Evolutionary conservation across 208 protist species (phyloP).

Genomic region (Crithidia expoeki): DNA sequence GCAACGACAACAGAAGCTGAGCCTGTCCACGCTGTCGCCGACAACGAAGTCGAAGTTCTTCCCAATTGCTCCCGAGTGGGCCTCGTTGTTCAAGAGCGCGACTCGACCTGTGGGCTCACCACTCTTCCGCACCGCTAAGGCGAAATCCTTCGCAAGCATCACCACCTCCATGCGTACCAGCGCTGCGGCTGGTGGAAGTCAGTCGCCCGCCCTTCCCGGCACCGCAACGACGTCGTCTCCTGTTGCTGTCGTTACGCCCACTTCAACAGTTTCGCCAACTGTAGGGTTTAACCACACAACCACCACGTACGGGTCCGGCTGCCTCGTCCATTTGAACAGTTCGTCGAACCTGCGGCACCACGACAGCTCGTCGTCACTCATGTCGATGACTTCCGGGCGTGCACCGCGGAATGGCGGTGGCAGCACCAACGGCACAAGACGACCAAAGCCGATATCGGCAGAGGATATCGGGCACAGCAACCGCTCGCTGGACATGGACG

Average conservation of each 20-base stretch:
- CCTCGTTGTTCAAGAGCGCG: slow-evolving; percentile 41
- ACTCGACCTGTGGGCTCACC: slow-evolving; percentile 22
- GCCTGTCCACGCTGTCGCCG: not conserved
- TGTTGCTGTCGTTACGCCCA: slow-evolving; percentile 8
- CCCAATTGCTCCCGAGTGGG: slow-evolving; percentile 32
- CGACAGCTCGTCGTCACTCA: slow-evolving; percentile 36
- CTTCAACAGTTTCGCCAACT: slow-evolving; percentile 11
- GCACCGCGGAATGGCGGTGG: slow-evolving; percentile 11
- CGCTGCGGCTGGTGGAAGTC: not conserved
- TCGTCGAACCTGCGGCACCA: slow-evolving; percentile 26
- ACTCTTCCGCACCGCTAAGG: slow-evolving; percentile 29
- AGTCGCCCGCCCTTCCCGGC: not conserved
- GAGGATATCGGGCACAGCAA: slow-evolving; percentile 78
- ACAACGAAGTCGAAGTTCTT: not conserved
- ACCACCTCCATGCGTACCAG: not conserved
- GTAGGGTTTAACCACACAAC: not conserved
- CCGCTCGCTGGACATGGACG: slow-evolving; percentile 74
- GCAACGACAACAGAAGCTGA: not conserved
- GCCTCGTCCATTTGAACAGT: slow-evolving; percentile 7
- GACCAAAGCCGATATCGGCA: slow-evolving; percentile 44
- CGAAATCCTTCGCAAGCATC: slow-evolving; percentile 1
- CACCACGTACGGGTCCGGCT: not conserved
- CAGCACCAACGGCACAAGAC: slow-evolving; percentile 12
- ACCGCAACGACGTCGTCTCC: slow-evolving; percentile 6
- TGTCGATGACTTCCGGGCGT: slow-evolving; percentile 26